Percentiles rank a stretch among this genome's conserved stretches.
Evolutionary conservation across 331 rosid species (phyloP).

Genomic region (Ulmus americana): DNA sequence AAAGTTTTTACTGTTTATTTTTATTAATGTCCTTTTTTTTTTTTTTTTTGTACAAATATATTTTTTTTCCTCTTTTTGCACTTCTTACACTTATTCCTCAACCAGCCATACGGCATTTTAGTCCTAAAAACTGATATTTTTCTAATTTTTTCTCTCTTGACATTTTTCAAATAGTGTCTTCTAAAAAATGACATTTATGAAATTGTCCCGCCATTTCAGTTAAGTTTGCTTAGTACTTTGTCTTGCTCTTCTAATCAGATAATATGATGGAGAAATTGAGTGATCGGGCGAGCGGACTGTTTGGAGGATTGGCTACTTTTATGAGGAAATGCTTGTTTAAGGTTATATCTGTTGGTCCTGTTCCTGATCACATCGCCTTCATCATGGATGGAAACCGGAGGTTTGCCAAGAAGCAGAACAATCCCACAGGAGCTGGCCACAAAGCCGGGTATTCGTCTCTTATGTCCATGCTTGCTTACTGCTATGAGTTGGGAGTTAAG

Average conservation of each 20-base stretch:
- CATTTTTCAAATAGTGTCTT: too few species aligned
- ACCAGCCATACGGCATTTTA: too few species aligned
- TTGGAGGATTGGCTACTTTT: conserved; percentile 26
- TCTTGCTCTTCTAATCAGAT: not conserved
- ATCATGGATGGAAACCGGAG: conserved; percentile 64
- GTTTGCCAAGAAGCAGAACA: conserved; percentile 32
- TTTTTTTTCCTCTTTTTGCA: too few species aligned
- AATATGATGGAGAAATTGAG: conserved; percentile 34
- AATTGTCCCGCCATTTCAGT: too few species aligned
- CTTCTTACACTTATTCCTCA: too few species aligned
- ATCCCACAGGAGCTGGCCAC: conserved; percentile 28
- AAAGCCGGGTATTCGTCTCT: conserved; percentile 36
- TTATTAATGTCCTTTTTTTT: too few species aligned
- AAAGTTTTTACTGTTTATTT: too few species aligned
- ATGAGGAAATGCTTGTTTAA: conserved; percentile 27
- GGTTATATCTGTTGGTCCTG: conserved; percentile 38
- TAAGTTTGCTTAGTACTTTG: too few species aligned
- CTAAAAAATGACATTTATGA: too few species aligned
- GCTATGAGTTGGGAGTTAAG: conserved; percentile 48
- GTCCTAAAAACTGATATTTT: too few species aligned
- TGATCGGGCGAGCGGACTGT: conserved; percentile 16
- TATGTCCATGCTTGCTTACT: conserved; percentile 34
- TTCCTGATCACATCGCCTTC: conserved; percentile 51
- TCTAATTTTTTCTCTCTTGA: too few species aligned
- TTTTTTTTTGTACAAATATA: too few species aligned